Conservation (phyloP, 306 rosid species). For the Quercus cerris region DNA sequence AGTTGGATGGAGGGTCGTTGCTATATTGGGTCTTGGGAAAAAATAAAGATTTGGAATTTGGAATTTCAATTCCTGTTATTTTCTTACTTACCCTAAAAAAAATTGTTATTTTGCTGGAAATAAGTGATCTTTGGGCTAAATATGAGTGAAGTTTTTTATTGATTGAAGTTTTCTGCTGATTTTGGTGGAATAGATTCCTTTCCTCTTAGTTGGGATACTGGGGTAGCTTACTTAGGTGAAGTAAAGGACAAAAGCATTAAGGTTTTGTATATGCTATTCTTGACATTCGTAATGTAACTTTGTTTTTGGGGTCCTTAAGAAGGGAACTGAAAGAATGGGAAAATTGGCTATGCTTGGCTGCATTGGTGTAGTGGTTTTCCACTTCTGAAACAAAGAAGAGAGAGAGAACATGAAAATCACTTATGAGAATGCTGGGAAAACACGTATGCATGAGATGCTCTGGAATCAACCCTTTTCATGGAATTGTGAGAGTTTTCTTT, state of each 20-base stretch:
- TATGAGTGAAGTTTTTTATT: too few relatives aligned
- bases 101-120: too few relatives aligned
- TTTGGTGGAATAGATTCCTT: too few relatives aligned
- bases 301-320: neutral
- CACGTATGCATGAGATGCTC: neutral
- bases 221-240: neutral
- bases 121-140: neutral
- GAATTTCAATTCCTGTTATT: neutral
- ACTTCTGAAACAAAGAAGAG: neutral
- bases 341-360: neutral
- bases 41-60: neutral
- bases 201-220: neutral
- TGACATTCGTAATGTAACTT: neutral
- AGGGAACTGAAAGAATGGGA: neutral
- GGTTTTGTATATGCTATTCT: neutral
- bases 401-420: neutral
- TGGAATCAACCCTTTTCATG: neutral
- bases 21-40: neutral
- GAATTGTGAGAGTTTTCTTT: neutral
- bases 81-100: neutral
- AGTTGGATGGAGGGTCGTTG: neutral
- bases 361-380: neutral
- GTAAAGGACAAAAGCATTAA: neutral
- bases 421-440: neutral
- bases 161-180: neutral